Base-by-base conservation (phyloP, 345 rosid genomes). In the Gossypium raimondii region DNA sequence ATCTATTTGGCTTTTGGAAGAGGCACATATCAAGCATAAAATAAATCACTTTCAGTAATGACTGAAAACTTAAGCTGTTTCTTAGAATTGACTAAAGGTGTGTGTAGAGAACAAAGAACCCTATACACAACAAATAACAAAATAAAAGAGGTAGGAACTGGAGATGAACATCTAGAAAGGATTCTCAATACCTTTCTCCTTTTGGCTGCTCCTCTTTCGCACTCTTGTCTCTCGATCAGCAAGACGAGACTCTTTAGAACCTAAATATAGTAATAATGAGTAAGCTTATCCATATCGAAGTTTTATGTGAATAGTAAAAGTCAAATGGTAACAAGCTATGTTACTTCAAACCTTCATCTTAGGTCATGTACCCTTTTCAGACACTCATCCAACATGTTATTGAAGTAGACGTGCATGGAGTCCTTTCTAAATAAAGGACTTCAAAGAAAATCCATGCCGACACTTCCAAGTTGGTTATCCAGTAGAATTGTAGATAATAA, bases 111-210 rank as follows among this genome's bases (percentile, higher is more conserved):
- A 34, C 41, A 34, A 5, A 34, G 41, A 34, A 34, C 41, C 41
- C 7, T 34, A 5, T 34, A 34, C 41, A 34, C 41, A 79, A 52
- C 74, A 14, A 38, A 75, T 56, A 10, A 22, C 34, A 0, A 24
- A 79, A 53, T 58, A 11, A 57, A 59, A 48, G 9, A 24, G 75
- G n/a, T 48, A 63, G 27, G 67, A 66, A 41, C 22, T 67, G 56
- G 24, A 52, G 29, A 10, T 75, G 64, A 72, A 53, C 55, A 47
- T 41, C 43, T 41, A 22, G 73, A 70, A 59, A 27, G 18, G 45
- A 72, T 16, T 41, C 68, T 48, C 62, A 58, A 63, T 87, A 94
- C 98, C 97, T 91, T 92, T 86, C 90, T 91, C 79, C 85, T 90
- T 83, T 82, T 85, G 50, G 63, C 55, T 71, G 85, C 78, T 77